phyloP scores from a whole-genome alignment of 75 land plant genomes.

The Cupressus sempervirens region DNA sequence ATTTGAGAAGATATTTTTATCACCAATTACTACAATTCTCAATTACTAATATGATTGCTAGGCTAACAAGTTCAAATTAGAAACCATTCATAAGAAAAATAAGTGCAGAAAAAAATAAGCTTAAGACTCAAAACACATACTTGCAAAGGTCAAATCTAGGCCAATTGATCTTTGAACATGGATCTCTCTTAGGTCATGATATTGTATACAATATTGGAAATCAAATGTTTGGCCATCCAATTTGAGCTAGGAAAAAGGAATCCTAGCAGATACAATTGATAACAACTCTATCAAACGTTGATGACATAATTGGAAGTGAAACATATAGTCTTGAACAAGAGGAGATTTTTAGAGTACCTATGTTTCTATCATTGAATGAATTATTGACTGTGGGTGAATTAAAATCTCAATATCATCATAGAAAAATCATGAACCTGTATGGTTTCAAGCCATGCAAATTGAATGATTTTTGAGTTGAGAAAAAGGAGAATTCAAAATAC shows the following conservation, averaged over 20 bases:
- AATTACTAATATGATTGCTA: not conserved
- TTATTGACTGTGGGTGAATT: conserved; percentile 95
- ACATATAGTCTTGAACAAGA: not conserved
- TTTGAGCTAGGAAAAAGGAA: conserved; percentile 83
- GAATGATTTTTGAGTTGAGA: not conserved
- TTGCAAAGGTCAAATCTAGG: conserved; percentile 95
- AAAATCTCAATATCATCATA: conserved; percentile 91
- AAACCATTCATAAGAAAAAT: not conserved
- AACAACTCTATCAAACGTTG: not conserved
- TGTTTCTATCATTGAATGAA: conserved; percentile 97
- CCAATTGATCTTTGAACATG: conserved; percentile 91
- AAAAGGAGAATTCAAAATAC: not conserved
- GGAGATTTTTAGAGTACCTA: conserved; percentile 48
- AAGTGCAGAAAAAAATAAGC: not conserved
- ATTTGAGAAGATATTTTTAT: not conserved
- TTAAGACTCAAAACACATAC: conserved; percentile 24
- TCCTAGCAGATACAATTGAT: conserved; percentile 45
- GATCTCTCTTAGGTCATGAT: conserved; percentile 93
- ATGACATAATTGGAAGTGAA: not conserved
- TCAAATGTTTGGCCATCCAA: conserved; percentile 99
- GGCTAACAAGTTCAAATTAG: not conserved
- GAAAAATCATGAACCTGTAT: not conserved
- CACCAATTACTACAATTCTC: not conserved
- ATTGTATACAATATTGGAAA: conserved; percentile 89
- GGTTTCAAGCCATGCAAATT: not conserved